Conservation (phyloP, 1,139 yeast species). For the Entelexis sorbosivorans region DNA sequence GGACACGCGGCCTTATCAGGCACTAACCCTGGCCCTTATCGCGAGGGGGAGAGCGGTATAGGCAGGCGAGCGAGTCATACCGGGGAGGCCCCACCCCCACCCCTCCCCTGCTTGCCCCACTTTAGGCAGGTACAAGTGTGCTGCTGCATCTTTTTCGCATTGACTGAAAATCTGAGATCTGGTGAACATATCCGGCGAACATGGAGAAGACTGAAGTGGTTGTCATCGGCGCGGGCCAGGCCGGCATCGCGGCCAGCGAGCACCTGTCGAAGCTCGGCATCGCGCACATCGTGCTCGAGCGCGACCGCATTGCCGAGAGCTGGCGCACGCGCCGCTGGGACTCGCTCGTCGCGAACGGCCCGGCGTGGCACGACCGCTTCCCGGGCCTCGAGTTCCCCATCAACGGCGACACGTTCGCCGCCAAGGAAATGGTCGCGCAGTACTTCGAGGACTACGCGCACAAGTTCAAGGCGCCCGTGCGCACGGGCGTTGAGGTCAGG, state of each 20-base stretch:
- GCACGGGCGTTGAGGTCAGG: constrained; percentile 12
- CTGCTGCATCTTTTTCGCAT: too few species aligned
- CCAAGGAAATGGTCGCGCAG: constrained; percentile 14
- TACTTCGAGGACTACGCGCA: constrained; percentile 16
- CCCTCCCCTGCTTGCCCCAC: too few species aligned
- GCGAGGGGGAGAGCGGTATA: not conserved
- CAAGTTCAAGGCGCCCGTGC: constrained; percentile 15
- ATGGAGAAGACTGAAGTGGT: constrained; percentile 12
- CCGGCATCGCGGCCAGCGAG: constrained; percentile 21
- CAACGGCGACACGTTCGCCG: constrained; percentile 12
- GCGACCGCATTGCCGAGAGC: constrained; percentile 18
- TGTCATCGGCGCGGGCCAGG: constrained; percentile 21
- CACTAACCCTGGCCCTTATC: not conserved
- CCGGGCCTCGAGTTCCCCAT: constrained; percentile 14
- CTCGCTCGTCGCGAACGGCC: constrained; percentile 21
- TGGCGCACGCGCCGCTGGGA: constrained; percentile 22
- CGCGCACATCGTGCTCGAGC: constrained; percentile 16
- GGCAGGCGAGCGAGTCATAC: too few species aligned
- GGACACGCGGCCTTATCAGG: not conserved
- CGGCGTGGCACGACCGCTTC: constrained; percentile 22
- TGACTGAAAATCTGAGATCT: too few species aligned
- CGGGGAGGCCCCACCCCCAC: too few species aligned
- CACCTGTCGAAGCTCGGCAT: constrained; percentile 10
- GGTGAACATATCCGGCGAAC: too few species aligned
- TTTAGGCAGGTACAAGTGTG: too few species aligned